Base-by-base conservation (phyloP, 2,329 filamentous ascomycete genomes). In the Colletotrichum tanaceti region DNA sequence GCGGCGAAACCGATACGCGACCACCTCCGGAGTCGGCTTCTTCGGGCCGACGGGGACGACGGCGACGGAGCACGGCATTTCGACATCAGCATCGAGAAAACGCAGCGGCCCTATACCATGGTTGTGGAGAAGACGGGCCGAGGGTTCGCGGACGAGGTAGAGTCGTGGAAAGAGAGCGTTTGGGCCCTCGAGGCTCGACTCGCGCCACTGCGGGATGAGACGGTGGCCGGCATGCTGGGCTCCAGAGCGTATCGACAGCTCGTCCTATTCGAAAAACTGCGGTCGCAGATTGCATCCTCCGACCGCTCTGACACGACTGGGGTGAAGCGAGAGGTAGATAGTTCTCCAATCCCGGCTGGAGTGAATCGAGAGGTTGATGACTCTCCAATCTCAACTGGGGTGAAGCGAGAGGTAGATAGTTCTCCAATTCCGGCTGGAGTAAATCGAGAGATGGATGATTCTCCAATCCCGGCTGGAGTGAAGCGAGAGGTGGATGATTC, bases 101-200 rank as follows among this genome's bases (percentile, higher is more conserved):
- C 49, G 16, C 9, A 9, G n/a, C 24, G 49, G n/a, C 3, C 16
- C 18, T 28, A 35, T 13, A 13, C 49, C 10, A 32, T 52, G 9
- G 49, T 35, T 10, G 49, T 52, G 24, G 24, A 47, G 22, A 63
- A 63, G 60, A 63, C 52, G 4, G 52, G 52, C 13, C 28, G 16
- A 49, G 60, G 49, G 22, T 20, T 41, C 20, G 10, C 13, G 20
- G 52, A 44, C 4, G 61, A 35, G 43, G 43, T 58, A 22, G 44
- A n/a, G n/a, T 39, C 14, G 18, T 50, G 52, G 52, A 52, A 28
- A 18, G 20, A 22, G 9, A 22, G 18, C 0, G 41, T 50, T 10
- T 5, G 22, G 7, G 3, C 16, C 14, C 18, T 63, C 2, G n/a
- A 38, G 2, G 16, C 52, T 6, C 24, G 13, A 11, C 52, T 63